Evolutionary conservation across 1,139 yeast species (phyloP).

Genomic region (Taphrina sp.): DNA sequence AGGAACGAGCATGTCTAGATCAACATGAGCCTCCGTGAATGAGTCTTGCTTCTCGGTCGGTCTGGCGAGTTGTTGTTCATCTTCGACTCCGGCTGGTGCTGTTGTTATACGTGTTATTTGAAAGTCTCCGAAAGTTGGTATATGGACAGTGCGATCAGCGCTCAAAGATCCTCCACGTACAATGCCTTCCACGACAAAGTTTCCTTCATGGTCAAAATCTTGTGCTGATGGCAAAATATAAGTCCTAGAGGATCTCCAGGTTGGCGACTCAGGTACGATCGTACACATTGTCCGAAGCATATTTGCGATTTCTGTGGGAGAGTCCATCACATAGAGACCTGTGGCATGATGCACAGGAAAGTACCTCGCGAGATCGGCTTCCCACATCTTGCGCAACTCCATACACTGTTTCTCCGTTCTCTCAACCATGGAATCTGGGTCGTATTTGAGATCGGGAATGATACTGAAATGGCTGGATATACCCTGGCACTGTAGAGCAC

Average conservation of each 20-base stretch:
- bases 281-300: slow-evolving; percentile 77
- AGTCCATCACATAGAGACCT: slow-evolving; percentile 58
- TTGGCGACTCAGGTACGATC: slow-evolving; percentile 75
- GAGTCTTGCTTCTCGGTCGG: slow-evolving; percentile 63
- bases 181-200: slow-evolving; percentile 66
- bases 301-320: slow-evolving; percentile 63
- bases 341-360: slow-evolving; percentile 58
- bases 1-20: slow-evolving; percentile 50
- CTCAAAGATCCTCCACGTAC: slow-evolving; percentile 84
- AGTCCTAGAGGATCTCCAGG: slow-evolving; percentile 91
- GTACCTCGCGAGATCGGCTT: slow-evolving; percentile 56
- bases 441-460: slow-evolving; percentile 69
- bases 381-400: slow-evolving; percentile 29
- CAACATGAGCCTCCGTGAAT: slow-evolving; percentile 51
- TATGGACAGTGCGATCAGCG: slow-evolving; percentile 72
- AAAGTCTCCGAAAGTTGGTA: slow-evolving; percentile 89
- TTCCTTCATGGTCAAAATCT: slow-evolving; percentile 50
- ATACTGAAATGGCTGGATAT: slow-evolving; percentile 79
- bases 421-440: slow-evolving; percentile 71
- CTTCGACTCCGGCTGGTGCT: slow-evolving; percentile 38
- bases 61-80: slow-evolving; percentile 39
- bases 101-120: slow-evolving; percentile 67
- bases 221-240: slow-evolving; percentile 74
- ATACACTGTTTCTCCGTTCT: slow-evolving; percentile 15
- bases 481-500: slow-evolving; percentile 91